phyloP scores from a whole-genome alignment of 2,329 filamentous ascomycete genomes.

The Fusarium algeriense region DNA sequence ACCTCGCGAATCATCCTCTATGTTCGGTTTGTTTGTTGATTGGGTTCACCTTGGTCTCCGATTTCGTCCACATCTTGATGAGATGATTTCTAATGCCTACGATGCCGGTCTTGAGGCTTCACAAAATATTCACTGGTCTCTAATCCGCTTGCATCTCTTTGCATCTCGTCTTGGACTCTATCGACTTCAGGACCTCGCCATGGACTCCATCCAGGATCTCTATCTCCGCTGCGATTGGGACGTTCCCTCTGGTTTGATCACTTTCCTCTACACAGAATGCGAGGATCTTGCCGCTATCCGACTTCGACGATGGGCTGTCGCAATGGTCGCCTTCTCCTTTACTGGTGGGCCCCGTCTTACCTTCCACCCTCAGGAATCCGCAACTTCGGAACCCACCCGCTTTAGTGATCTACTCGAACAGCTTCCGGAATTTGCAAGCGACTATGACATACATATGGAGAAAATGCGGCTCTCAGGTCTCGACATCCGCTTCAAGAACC shows the following conservation, averaged over 20 bases:
- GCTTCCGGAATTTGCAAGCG: constrained; percentile 61
- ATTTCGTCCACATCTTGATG: constrained; percentile 60
- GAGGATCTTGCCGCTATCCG: constrained; percentile 63
- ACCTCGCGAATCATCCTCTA: constrained; percentile 61
- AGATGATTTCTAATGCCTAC: constrained; percentile 52
- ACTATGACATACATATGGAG: constrained; percentile 64
- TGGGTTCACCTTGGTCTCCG: constrained; percentile 62
- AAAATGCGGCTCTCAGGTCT: constrained; percentile 65
- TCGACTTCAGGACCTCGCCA: constrained; percentile 66
- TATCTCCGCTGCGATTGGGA: constrained; percentile 71
- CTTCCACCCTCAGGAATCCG: constrained; percentile 47
- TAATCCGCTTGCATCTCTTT: constrained; percentile 69
- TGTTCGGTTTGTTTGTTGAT: constrained; percentile 66
- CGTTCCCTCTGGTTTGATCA: constrained; percentile 63
- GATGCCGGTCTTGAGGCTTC: constrained; percentile 46
- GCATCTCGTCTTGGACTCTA: constrained; percentile 64
- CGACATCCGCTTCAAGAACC: constrained; percentile 69
- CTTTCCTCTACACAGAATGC: constrained; percentile 67
- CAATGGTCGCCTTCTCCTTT: constrained; percentile 70
- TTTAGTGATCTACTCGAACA: constrained; percentile 59
- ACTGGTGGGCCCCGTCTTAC: constrained; percentile 52
- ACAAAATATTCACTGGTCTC: constrained; percentile 65
- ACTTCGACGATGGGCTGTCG: constrained; percentile 69
- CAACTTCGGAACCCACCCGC: constrained; percentile 49
- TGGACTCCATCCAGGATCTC: constrained; percentile 70